phyloP scores from a whole-genome alignment of 768 basidiomycete genomes.

The Lactarius pseudohatsudake region DNA sequence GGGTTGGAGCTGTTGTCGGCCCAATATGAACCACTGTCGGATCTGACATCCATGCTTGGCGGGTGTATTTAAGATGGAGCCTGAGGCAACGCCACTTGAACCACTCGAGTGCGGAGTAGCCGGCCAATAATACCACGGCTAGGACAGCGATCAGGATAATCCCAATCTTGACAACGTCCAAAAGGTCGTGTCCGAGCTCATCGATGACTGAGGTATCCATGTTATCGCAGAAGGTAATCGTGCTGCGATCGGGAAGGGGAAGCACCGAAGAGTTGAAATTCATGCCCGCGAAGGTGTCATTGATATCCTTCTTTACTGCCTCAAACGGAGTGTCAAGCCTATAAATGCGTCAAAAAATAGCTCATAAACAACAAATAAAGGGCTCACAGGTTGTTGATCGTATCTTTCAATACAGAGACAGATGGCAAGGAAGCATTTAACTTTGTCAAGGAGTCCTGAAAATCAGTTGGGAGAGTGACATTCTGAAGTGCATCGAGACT shows the following conservation, averaged over 20 bases:
- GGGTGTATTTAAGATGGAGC: constrained; percentile 62
- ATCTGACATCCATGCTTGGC: constrained; percentile 75
- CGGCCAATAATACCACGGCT: constrained; percentile 70
- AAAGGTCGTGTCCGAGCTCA: constrained; percentile 76
- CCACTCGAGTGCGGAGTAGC: constrained; percentile 80
- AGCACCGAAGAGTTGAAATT: constrained; percentile 69
- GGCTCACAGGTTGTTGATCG: constrained; percentile 65
- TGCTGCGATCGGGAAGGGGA: constrained; percentile 71
- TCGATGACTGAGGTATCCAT: constrained; percentile 87
- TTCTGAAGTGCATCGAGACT: constrained; percentile 72
- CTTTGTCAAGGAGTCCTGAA: constrained; percentile 67
- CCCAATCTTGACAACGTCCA: constrained; percentile 77
- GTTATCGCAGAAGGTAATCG: constrained; percentile 70
- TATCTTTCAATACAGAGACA: constrained; percentile 68
- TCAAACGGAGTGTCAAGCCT: constrained; percentile 89
- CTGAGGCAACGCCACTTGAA: constrained; percentile 81
- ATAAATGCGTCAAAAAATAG: constrained; percentile 13
- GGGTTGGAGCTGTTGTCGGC: constrained; percentile 43
- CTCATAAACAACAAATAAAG: background rate
- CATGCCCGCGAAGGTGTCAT: constrained; percentile 75
- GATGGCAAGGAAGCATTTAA: constrained; percentile 84
- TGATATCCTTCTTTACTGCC: constrained; percentile 83
- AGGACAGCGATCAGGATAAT: constrained; percentile 69
- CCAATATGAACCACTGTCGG: constrained; percentile 55
- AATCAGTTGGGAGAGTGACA: constrained; percentile 74